Percentiles rank a stretch among this genome's conserved stretches.
Conservation (phyloP, 2,329 filamentous ascomycete genomes). For the Fulvia fulva region DNA sequence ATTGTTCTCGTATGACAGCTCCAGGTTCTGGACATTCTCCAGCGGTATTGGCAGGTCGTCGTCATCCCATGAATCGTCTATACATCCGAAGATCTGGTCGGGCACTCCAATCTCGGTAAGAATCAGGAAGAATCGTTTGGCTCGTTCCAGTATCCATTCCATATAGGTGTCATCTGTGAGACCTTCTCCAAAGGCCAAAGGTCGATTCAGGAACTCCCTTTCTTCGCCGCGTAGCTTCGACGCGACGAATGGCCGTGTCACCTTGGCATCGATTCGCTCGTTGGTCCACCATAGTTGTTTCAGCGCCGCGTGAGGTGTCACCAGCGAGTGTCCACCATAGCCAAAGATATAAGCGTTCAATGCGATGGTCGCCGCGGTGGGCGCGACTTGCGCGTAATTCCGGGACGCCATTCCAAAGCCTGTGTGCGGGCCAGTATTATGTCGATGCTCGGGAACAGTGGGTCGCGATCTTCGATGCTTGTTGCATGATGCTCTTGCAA, state of each 20-base stretch:
- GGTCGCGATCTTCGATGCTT: neutral
- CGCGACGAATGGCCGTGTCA: constrained; percentile 64
- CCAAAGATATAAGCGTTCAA: constrained; percentile 50
- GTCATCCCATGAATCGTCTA: constrained; percentile 75
- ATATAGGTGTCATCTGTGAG: constrained; percentile 70
- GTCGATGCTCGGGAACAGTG: neutral
- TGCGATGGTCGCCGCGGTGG: constrained; percentile 38
- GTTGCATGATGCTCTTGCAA: constrained; percentile 5
- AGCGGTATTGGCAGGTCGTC: constrained; percentile 66
- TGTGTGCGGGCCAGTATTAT: neutral
- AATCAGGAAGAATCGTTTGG: constrained; percentile 67
- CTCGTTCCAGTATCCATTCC: constrained; percentile 70
- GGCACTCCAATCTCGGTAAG: constrained; percentile 65
- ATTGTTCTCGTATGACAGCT: constrained; percentile 57
- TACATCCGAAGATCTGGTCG: constrained; percentile 69
- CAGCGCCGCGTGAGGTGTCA: constrained; percentile 47
- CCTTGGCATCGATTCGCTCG: constrained; percentile 63
- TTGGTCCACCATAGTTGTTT: constrained; percentile 67
- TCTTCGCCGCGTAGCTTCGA: constrained; percentile 62
- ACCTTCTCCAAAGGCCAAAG: constrained; percentile 64
- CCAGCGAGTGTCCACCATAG: constrained; percentile 48
- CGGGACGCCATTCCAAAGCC: constrained; percentile 31
- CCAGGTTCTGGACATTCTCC: constrained; percentile 62
- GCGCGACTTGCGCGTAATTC: constrained; percentile 33
- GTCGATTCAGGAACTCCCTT: constrained; percentile 57